Base-by-base conservation (phyloP, 768 basidiomycete species). In the Galerina sulciceps region DNA sequence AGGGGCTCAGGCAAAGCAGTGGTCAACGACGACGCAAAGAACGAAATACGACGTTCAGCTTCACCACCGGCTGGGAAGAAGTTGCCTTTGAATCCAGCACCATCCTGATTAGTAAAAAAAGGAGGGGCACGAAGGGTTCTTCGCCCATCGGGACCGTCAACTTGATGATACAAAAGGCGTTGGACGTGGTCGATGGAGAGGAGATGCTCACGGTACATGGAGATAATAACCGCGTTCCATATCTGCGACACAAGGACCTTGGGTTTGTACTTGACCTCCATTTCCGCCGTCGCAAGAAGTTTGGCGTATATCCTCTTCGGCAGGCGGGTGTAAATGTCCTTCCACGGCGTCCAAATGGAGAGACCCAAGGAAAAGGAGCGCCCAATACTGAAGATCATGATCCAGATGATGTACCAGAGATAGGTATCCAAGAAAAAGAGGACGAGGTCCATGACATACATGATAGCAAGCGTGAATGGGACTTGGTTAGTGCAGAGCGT, bases 381-480 rank as follows among this genome's bases (percentile, higher is more conserved):
- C 9, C 85, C 89, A 47, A 96, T 90, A 69, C 90, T 92, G 82
- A 96, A 94, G 66, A 96, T 89, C 62, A 96, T 95, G 67, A 94
- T 86, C 96, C 96, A 98, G 72, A 98, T 95, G 79, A 99, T 94
- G 79, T 97, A 99, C 97, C 97, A 99, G 44, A 99, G 79, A 82
- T 98, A 99, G 45, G 97, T 99, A 81, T 99, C 97, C 77, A 99
- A 79, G 87, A 99, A 99, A 88, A 99, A 99, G 65, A 99, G 81
- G 57, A 93, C 82, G 64, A 99, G 77, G 71, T 99, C 97, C 97
- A 99, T 99, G 75, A 97, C 73, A 79, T 96, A 99, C 96, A 99
- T 99, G 82, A 98, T 95, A 40, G 96, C 81, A 59, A 99, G 85
- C 0, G 97, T 89, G 77, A 99, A 99, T 0, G 90, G 86, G 40